Evolutionary conservation across 2,329 filamentous ascomycete genomes (phyloP), one percentile per base, ranked within the genome.

Genomic region (Davidsoniella australis): DNA sequence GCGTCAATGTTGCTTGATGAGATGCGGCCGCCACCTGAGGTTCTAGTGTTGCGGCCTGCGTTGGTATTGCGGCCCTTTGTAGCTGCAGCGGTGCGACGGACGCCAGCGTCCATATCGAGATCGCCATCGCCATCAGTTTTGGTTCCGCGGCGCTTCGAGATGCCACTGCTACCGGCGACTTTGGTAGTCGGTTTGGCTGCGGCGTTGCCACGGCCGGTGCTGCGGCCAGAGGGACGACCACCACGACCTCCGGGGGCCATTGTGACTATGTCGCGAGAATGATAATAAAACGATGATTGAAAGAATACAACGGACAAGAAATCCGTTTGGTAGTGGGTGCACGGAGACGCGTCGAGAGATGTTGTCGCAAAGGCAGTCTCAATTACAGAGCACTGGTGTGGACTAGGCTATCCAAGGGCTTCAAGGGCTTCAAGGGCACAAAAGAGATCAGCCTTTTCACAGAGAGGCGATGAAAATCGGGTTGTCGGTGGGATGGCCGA

Each of bases 71-170:
- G 50, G 26, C 59, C 59, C 17, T 57, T 52, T 20, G 43, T 54
- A 24, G 57, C 48, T 36, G 59, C 48, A 24, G 59, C 40, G 56
- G 58, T 63, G 51, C 64, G 61, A 54, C 62, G 58, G 43, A 58
- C 58, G 17, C 60, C 55, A 44, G 60, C 62, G 54, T 70, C 71
- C 75, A 78, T 78, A 29, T 74, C 67, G n/a, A 78, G 65, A 56
- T 78, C 75, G 29, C 75, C 75, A 63, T 78, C 75, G 48, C 66
- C 63, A 56, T 78, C 75, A 45, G 67, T 59, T 53, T 64, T 68
- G 3, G 58, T 56, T 39, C 60, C 60, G 38, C 67, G 68, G 44
- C 69, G 69, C 59, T 76, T 77, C 17, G 65, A 62, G 48, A 77
- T 69, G 26, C 73, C 73, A 36, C 68, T 68, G 56, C 69, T 23